Base-by-base conservation (phyloP, 2,329 filamentous ascomycete genomes). In the Biscogniauxia marginata region DNA sequence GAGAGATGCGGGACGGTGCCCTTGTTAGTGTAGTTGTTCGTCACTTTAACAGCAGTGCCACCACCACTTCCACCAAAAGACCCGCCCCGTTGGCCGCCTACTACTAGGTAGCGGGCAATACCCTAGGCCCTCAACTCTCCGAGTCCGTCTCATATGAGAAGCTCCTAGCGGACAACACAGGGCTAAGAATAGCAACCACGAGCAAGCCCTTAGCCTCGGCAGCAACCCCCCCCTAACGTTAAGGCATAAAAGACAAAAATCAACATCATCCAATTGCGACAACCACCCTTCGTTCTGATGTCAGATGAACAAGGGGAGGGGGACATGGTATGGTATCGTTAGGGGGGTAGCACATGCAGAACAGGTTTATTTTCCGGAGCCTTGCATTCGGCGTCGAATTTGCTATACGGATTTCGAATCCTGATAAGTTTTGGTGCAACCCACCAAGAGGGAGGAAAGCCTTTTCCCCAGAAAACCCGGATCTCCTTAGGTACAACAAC, bases 251-350 rank as follows among this genome's bases (percentile, higher is more conserved):
- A 6, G 30, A 34, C 30, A 13, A 13, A 13, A 11, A 55, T 34
- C 54, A 58, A 64, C 56, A 57, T 53, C 56, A 52, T 53, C 53
- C 60, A 60, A 55, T 47, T 54, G 56, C 44, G 45, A 56, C 43
- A 45, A 54, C 56, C 56, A 56, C 53, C 52, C 51, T 46, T 55
- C 57, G 55, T 53, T 62, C 60, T 65, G 55, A 61, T 64, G 60
- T 65, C 60, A 63, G 63, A 61, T 46, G 52, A 53, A 52, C 60
- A 64, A 53, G 61, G 63, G 49, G 46, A 11, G 34, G 61, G 63
- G 49, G 46, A 11, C 23, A 39, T 2, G 2, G 5, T n/a, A n/a
- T 39, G 30, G 30, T 16, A 53, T 61, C 58, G 49, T 53, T 51
- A 49, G 54, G 56, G 30, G 49, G 59, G 52, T 55, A 61, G 52